Evolutionary conservation across 2,329 filamentous ascomycete genomes (phyloP).

Genomic region (Venturia effusa): DNA sequence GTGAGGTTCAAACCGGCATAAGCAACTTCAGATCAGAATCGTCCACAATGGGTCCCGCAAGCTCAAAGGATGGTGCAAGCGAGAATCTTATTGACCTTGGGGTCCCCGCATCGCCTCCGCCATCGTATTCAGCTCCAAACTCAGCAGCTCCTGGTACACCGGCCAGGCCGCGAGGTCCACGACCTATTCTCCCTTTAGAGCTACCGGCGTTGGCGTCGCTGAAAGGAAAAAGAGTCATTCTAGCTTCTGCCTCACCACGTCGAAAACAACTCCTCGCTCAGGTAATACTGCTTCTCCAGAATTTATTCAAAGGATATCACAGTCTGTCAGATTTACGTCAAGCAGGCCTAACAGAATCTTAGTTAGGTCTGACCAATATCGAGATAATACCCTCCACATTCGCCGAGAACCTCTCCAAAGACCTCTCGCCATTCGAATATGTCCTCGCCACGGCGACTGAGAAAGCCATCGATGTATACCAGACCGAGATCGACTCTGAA

Average conservation of each 20-base stretch:
- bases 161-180: slow-evolving; percentile 30
- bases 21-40: neutral
- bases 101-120: slow-evolving; percentile 26
- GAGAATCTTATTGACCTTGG: neutral
- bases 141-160: slow-evolving; percentile 14
- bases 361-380: slow-evolving; percentile 71
- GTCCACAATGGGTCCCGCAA: neutral
- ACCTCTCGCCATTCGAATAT: slow-evolving; percentile 76
- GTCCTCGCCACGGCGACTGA: slow-evolving; percentile 75
- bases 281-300: slow-evolving; percentile 29
- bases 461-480: slow-evolving; percentile 71
- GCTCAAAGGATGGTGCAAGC: neutral
- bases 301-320: neutral
- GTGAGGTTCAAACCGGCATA: neutral
- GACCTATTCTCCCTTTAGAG: slow-evolving; percentile 56
- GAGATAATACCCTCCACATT: slow-evolving; percentile 77
- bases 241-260: slow-evolving; percentile 82
- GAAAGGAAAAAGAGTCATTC: slow-evolving; percentile 68
- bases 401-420: slow-evolving; percentile 77
- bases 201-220: slow-evolving; percentile 71
- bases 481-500: slow-evolving; percentile 44
- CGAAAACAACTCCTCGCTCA: slow-evolving; percentile 70
- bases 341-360: slow-evolving; percentile 10
- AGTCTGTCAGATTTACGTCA: neutral
- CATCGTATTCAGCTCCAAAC: slow-evolving; percentile 29